Evolutionary conservation across 768 basidiomycete species (phyloP).

Genomic region (Tremella mesenterica): DNA sequence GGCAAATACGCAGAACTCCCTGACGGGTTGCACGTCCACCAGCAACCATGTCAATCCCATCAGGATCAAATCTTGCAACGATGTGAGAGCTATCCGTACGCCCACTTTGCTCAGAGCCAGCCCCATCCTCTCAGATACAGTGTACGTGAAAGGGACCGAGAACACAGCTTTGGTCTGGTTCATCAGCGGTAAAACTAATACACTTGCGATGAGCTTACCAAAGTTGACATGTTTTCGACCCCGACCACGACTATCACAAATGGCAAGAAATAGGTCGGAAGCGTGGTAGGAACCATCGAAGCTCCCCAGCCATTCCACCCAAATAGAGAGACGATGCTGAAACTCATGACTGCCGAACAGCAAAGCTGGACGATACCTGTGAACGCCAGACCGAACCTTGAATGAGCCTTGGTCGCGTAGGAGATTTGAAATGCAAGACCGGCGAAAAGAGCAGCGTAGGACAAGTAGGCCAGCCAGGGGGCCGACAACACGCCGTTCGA

Average conservation of each 20-base stretch:
- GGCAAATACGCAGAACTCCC: constrained; percentile 88
- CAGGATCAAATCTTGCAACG: constrained; percentile 73
- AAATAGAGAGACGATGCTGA: constrained; percentile 82
- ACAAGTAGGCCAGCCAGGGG: constrained; percentile 14
- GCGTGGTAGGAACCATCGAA: constrained; percentile 13
- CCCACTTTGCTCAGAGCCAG: constrained; percentile 82
- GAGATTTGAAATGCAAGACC: constrained; percentile 34
- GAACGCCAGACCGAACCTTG: constrained; percentile 79
- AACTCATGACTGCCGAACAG: constrained; percentile 85
- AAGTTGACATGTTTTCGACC: constrained; percentile 92
- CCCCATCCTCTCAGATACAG: constrained; percentile 73
- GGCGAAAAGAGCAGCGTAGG: constrained; percentile 32
- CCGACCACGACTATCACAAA: constrained; percentile 92
- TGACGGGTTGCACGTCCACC: constrained; percentile 63
- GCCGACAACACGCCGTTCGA: neutral
- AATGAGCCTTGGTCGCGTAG: constrained; percentile 60
- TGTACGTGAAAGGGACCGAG: constrained; percentile 33
- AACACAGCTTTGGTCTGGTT: constrained; percentile 27
- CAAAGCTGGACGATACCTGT: constrained; percentile 86
- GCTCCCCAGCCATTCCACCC: constrained; percentile 50
- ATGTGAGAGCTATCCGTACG: constrained; percentile 83
- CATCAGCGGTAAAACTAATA: neutral
- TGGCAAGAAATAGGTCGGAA: constrained; percentile 59
- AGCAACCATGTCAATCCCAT: constrained; percentile 67
- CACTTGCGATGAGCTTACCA: constrained; percentile 51